Base-by-base conservation (phyloP, 805 yeast species). In the Nematodospora valgi region DNA sequence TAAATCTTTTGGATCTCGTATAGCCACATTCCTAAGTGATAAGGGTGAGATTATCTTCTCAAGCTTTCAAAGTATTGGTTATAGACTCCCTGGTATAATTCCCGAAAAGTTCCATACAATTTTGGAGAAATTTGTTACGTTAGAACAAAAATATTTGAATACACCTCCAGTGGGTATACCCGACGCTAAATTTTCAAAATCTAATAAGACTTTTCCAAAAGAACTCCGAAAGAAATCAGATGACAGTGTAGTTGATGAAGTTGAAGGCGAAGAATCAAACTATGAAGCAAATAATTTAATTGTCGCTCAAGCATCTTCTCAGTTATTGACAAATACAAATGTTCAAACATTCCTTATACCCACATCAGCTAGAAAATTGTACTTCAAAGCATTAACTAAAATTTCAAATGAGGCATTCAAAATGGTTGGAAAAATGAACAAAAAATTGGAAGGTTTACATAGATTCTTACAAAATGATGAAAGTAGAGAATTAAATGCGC, bases 11-110 rank as follows among this genome's bases (percentile, higher is more conserved):
- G 60, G 62, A 12, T 80, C 78, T 30, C 74, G 76, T 17, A 58
- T 79, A 21, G 82, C 75, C 45, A 74, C 85, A 0, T 68, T 79
- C 40, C 61, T 78, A 32, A 71, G 73, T 35, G 64, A 68, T 20
- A 70, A 70, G 38, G 93, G 93, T 7, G 76, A 70, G 29, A 55
- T 83, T 11, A 46, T 60, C 2, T 80, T 72, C 56, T 65, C 66
- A 1, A 60, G 72, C 9, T 71, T 68, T 37, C 52, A 62, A 13
- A 53, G 58, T 11, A 67, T 82, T 34, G 60, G 63, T 23, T 47
- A 75, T 20, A 61, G 86, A 30, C 60, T 83, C 8, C 88, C 89
- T 1, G 47, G 55, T 5, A 67, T 76, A 2, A 60, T 78, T 15
- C 69, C 72, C 0, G 23, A 32, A 11, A 32, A 47, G 38, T 66